phyloP scores from a whole-genome alignment of 2,329 filamentous ascomycete species.

The Teratosphaeria zuluensis region DNA sequence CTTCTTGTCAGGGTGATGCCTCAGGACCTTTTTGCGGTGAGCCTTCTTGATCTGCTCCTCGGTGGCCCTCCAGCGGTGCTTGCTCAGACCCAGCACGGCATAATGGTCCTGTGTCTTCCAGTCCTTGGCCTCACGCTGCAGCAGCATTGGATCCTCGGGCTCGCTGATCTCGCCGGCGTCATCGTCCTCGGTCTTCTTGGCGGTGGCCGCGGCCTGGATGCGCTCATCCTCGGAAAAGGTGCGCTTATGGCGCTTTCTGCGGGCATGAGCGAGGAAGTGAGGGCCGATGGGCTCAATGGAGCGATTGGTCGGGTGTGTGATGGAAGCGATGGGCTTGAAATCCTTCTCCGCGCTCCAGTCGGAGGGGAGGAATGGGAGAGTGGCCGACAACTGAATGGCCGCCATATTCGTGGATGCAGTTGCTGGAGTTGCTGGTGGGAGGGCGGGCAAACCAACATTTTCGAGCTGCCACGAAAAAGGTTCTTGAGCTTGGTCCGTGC shows the following conservation, averaged over 20 bases:
- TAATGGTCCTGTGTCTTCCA: conserved; percentile 99
- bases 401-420: conserved; percentile 22
- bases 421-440: background rate
- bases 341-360: conserved; percentile 84
- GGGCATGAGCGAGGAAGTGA: conserved; percentile 94
- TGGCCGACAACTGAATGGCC: conserved; percentile 50
- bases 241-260: conserved; percentile 78
- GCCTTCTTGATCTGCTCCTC: conserved; percentile 98
- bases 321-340: conserved; percentile 72
- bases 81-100: conserved; percentile 84
- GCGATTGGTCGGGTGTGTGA: conserved; percentile 70
- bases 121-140: conserved; percentile 91
- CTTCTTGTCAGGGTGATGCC: conserved; percentile 98
- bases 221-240: conserved; percentile 98
- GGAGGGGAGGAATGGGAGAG: conserved; percentile 65
- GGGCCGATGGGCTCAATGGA: conserved; percentile 93
- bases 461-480: background rate
- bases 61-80: conserved; percentile 84
- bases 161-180: conserved; percentile 89
- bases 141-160: conserved; percentile 83
- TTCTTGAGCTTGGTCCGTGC: conserved; percentile 1
- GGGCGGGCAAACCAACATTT: background rate
- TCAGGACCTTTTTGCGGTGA: conserved; percentile 98
- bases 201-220: conserved; percentile 87
- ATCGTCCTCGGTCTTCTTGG: conserved; percentile 90